Conservation (phyloP, 106 monocot genomes). For the Dioscorea zingiberensis region DNA sequence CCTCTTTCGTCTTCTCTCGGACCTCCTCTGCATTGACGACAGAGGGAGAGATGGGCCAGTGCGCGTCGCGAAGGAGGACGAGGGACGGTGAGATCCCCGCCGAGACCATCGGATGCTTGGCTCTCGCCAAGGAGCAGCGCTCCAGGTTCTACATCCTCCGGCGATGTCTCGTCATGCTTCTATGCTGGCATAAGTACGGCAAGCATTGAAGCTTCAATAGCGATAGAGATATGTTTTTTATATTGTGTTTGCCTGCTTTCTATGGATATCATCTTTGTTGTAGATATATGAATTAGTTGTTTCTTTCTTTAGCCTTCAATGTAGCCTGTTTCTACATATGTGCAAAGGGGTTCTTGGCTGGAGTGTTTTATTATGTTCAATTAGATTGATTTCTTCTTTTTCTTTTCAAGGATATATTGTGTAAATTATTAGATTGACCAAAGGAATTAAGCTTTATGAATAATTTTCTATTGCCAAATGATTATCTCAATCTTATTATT, state of each 20-base stretch:
- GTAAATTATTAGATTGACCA: too few relatives aligned
- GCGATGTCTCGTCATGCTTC: constrained; percentile 20
- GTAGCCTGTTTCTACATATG: background rate
- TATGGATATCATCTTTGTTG: background rate
- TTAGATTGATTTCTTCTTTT: background rate
- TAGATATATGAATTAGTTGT: too few relatives aligned
- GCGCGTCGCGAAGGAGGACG: background rate
- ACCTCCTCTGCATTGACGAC: too few relatives aligned
- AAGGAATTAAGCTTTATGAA: too few relatives aligned
- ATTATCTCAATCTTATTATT: background rate
- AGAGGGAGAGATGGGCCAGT: constrained; percentile 6
- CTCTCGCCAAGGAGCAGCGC: constrained; percentile 6
- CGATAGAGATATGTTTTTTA: too few relatives aligned
- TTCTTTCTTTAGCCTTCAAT: too few relatives aligned
- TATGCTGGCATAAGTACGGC: constrained; percentile 18
- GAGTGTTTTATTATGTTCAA: too few relatives aligned
- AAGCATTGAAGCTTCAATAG: constrained; percentile 2
- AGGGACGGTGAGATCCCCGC: background rate
- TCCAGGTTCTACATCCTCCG: constrained; percentile 15
- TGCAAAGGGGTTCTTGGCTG: too few relatives aligned
- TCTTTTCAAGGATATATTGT: background rate
- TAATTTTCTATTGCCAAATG: background rate
- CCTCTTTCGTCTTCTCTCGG: too few relatives aligned
- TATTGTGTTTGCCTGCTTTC: background rate
- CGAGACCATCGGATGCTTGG: constrained; percentile 11